These are phyloP conservation scores for Leccinum griseonigrum DNA, from an alignment of 1,284 basidiomycete species.

Conservation along the genomic window DNA sequence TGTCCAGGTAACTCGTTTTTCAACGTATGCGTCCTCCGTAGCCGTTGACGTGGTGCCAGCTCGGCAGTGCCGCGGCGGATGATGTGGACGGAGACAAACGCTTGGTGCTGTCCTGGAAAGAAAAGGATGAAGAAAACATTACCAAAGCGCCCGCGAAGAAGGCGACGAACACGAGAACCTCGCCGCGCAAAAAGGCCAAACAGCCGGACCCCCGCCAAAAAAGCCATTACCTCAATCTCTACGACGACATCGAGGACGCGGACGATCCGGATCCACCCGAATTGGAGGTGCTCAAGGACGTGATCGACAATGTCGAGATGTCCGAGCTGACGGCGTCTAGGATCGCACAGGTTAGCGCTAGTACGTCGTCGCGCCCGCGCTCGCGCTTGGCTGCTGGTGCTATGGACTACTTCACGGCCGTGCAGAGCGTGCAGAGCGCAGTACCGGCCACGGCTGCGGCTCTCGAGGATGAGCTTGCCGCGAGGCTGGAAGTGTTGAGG, in stretches of 20 bases:
- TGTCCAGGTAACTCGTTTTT: conserved; percentile 21
- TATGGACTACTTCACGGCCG: neutral
- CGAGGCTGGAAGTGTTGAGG: conserved; percentile 18
- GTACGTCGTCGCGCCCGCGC: conserved; percentile 8
- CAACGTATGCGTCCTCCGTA: neutral
- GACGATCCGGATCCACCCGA: conserved; percentile 23
- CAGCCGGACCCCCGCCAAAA: conserved; percentile 6
- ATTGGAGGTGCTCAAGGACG: conserved; percentile 16
- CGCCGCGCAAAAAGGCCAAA: conserved; percentile 25
- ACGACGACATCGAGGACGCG: conserved; percentile 33
- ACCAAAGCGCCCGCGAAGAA: conserved; percentile 27
- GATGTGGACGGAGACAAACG: conserved; percentile 19
- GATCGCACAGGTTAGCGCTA: conserved; percentile 4
- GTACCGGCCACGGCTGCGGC: neutral
- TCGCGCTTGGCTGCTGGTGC: neutral
- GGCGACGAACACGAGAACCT: conserved; percentile 6
- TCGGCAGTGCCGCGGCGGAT: conserved; percentile 24
- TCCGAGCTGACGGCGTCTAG: conserved; percentile 7
- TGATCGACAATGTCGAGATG: conserved; percentile 5
- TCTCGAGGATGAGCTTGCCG: conserved; percentile 14
- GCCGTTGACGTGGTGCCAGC: conserved; percentile 16
- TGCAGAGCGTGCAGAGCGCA: neutral
- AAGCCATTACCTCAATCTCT: conserved; percentile 14
- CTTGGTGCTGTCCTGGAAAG: conserved; percentile 29
- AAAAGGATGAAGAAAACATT: conserved; percentile 12